A percentile compares a stretch with the other conserved stretches of the same genome.
These are phyloP conservation scores for Phaeosphaeriaceae sp. DNA, from an alignment of 2,329 filamentous ascomycete species.

Conservation along the genomic window DNA sequence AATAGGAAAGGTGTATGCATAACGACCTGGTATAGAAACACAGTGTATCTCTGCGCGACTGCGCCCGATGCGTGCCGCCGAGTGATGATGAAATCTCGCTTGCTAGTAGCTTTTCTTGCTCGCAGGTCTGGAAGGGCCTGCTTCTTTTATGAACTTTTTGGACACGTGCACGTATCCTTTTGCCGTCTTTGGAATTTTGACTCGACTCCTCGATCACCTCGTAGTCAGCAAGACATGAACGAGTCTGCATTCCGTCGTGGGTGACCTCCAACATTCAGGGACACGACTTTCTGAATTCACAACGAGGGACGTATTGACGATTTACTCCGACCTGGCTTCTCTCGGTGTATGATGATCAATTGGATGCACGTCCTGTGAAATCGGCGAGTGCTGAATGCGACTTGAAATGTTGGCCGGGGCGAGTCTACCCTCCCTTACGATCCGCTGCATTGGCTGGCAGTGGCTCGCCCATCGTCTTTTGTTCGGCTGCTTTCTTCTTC, in stretches of 20 bases:
- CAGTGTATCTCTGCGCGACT: constrained; percentile 1
- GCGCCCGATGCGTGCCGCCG: neutral
- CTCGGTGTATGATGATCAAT: neutral
- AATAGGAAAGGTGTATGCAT: constrained; percentile 1
- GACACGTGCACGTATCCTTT: neutral
- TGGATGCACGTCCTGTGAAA: neutral
- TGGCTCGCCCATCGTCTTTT: constrained; percentile 48
- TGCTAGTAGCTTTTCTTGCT: neutral
- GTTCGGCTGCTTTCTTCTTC: constrained; percentile 35
- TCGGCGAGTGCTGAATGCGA: neutral
- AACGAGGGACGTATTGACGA: neutral
- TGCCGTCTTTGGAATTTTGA: neutral
- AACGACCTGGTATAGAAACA: neutral
- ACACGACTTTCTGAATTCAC: neutral
- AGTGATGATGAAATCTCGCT: neutral
- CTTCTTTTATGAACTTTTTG: neutral
- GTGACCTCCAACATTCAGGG: neutral
- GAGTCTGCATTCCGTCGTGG: neutral
- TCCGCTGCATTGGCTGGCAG: constrained; percentile 54
- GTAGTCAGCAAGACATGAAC: neutral
- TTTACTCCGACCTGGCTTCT: neutral
- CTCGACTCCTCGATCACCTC: neutral
- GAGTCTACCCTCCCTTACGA: constrained; percentile 53
- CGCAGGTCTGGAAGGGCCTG: neutral
- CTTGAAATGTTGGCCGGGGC: neutral